Conservation (phyloP, 805 yeast species). For the Yamadazyma insecticola region DNA sequence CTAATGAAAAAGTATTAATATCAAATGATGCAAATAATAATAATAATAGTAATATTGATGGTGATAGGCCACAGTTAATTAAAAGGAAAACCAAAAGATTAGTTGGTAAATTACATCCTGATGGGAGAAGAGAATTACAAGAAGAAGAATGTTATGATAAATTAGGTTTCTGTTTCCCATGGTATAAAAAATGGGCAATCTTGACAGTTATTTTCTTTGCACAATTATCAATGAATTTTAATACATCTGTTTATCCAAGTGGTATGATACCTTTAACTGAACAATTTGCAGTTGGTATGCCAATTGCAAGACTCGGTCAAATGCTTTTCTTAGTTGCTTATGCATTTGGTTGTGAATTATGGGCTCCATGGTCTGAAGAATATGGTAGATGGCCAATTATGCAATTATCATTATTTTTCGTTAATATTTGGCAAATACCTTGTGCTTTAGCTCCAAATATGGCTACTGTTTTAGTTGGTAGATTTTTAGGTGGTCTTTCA, state of each 20-base stretch:
- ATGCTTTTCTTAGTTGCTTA: conserved; percentile 27
- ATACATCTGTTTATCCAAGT: conserved; percentile 29
- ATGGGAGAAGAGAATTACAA: conserved; percentile 22
- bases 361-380: conserved; percentile 36
- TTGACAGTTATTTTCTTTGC: conserved; percentile 32
- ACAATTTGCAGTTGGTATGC: conserved; percentile 17
- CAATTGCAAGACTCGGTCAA: conserved; percentile 21
- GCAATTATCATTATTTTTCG: conserved; percentile 24
- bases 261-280: conserved; percentile 19
- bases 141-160: conserved; percentile 33
- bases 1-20: too few species aligned
- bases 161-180: conserved; percentile 28
- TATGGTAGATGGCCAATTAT: conserved; percentile 30
- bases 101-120: conserved; percentile 18
- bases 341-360: conserved; percentile 30
- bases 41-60: background rate
- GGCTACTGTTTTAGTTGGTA: conserved; percentile 20
- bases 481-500: conserved; percentile 26
- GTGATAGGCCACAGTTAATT: conserved; percentile 1
- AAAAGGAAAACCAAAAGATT: conserved; percentile 7
- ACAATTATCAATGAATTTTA: conserved; percentile 39
- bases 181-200: conserved; percentile 30
- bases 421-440: conserved; percentile 28
- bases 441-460: conserved; percentile 28
- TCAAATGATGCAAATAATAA: background rate